Base-by-base conservation (phyloP, 768 basidiomycete genomes). In the Chalciporus chontae region DNA sequence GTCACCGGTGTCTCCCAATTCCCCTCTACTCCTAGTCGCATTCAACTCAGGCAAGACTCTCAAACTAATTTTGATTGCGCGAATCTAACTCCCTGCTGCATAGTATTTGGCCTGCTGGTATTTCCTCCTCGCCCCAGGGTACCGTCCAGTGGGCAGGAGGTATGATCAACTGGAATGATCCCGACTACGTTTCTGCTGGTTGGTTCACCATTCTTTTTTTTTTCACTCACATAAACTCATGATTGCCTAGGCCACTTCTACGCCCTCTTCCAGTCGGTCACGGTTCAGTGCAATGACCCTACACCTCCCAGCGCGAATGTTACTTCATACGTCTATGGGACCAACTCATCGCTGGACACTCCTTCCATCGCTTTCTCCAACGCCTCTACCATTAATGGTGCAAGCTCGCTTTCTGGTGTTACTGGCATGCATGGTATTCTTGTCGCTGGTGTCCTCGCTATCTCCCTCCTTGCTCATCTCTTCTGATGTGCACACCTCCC, bases 21-120 rank as follows among this genome's bases (percentile, higher is more conserved):
- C 67, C 91, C 91, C 8, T 78, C 69, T 48, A 91, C 90, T 3
- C 90, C 92, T 3, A 79, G 88, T 27, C 82, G 88, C 38, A 77
- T 94, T 39, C 88, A 94, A 67, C 66, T 94, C 49, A 87, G 85
- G 87, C 85, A 64, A 21, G 73, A 0, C n/a, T 10, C 9, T 6
- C 27, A 9, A n/a, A 18, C 42, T 40, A 18, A 3, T 19, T 13
- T 1, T 0, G 5, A 32, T 23, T 19, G 2, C 14, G 27, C 5
- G 48, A 49, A 39, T 13, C 37, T 67, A 11, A 60, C 19, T 6
- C 27, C 5, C 2, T 8, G n/a, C 29, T 19, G 4, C 27, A 27
- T 44, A 74, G 85, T 53, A 57, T 93, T 46, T 93, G 90, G 90
- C 85, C 90, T n/a, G 85, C 86, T 6, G 91, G 90, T 27, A 83